These are phyloP conservation scores for Leccinum uliginosum DNA, from an alignment of 768 basidiomycete species.

Conservation along the genomic window DNA sequence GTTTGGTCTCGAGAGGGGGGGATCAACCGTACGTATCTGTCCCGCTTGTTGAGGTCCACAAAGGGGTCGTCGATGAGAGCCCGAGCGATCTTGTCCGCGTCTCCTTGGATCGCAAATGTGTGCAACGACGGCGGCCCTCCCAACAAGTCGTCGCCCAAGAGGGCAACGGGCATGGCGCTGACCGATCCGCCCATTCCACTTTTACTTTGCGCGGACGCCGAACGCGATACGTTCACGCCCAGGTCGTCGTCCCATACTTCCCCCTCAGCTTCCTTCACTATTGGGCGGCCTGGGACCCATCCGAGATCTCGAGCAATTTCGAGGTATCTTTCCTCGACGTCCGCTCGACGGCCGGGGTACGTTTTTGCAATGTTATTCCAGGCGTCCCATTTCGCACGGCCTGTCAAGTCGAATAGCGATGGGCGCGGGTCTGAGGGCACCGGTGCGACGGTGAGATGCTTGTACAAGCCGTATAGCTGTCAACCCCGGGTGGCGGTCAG, in stretches of 20 bases:
- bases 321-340: constrained; percentile 64
- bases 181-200: constrained; percentile 55
- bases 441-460: constrained; percentile 58
- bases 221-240: constrained; percentile 21
- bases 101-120: constrained; percentile 56
- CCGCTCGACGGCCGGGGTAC: constrained; percentile 38
- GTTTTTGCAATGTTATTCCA: constrained; percentile 55
- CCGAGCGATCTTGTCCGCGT: constrained; percentile 40
- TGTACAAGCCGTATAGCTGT: constrained; percentile 86
- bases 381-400: constrained; percentile 85
- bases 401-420: constrained; percentile 73
- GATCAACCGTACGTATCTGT: constrained; percentile 67
- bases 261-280: constrained; percentile 11
- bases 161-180: constrained; percentile 50
- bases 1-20: background rate
- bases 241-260: constrained; percentile 45
- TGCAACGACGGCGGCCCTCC: constrained; percentile 48
- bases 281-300: constrained; percentile 46
- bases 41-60: constrained; percentile 52
- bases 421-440: constrained; percentile 59
- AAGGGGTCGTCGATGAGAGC: constrained; percentile 41
- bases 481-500: constrained; percentile 19
- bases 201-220: constrained; percentile 23
- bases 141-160: constrained; percentile 31
- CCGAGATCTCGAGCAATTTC: constrained; percentile 65